A percentile compares a stretch with the other conserved stretches of the same genome.
phyloP scores from a whole-genome alignment of 129 eudicot species.

The Tagetes erecta region DNA sequence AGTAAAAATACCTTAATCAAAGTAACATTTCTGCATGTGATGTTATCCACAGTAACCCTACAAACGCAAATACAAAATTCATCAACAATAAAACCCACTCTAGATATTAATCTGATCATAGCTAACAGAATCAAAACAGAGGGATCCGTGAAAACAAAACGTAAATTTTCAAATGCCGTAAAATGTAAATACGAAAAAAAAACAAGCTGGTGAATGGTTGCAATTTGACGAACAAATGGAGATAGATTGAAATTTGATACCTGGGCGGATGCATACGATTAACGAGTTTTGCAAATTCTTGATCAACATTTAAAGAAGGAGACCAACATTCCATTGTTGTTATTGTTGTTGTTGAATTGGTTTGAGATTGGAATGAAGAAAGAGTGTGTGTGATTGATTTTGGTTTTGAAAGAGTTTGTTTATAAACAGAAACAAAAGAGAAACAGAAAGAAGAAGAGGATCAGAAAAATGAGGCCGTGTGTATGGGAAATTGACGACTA shows the following conservation, averaged over 20 bases:
- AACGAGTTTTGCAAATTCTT: constrained; percentile 82
- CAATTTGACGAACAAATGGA: not conserved
- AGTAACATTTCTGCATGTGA: constrained; percentile 62
- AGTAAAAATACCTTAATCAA: constrained; percentile 63
- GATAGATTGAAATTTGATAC: constrained; percentile 21
- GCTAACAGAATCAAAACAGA: not conserved
- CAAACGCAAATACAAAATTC: constrained; percentile 28
- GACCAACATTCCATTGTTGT: constrained; percentile 68
- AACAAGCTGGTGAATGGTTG: no score
- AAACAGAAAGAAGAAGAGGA: not conserved
- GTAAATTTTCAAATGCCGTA: not conserved
- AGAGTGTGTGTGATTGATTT: not conserved
- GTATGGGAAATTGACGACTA: constrained; percentile 3
- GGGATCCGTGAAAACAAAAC: not conserved
- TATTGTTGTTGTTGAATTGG: not conserved
- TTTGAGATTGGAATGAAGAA: not conserved
- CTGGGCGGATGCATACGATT: constrained; percentile 90
- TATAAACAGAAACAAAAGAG: not conserved
- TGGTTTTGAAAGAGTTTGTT: not conserved
- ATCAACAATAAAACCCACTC: not conserved
- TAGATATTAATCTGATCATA: not conserved
- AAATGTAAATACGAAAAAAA: no score
- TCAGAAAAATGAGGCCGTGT: not conserved
- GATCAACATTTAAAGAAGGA: constrained; percentile 56
- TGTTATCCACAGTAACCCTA: constrained; percentile 87